Evolutionary conservation across 176 grass and related monocot species (phyloP).

Genomic region (Rhynchospora breviuscula): DNA sequence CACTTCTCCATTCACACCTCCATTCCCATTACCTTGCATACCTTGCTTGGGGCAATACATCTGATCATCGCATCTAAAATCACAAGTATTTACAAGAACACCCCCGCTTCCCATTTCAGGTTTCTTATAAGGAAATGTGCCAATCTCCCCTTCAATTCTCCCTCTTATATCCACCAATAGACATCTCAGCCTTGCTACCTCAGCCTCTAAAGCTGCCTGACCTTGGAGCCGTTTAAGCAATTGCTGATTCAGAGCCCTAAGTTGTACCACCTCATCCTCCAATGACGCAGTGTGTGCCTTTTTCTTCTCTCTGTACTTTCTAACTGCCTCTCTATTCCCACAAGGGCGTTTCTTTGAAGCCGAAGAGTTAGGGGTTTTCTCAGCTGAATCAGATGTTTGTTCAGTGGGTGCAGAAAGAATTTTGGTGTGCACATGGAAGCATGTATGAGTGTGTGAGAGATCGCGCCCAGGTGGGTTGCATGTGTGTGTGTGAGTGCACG

Average conservation of each 20-base stretch:
- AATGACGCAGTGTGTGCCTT: constrained; percentile 79
- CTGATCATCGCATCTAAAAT: constrained; percentile 74
- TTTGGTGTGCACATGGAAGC: constrained; percentile 76
- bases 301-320: constrained; percentile 97
- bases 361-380: constrained; percentile 23
- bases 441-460: constrained; percentile 66
- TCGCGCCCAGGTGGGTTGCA: constrained; percentile 60
- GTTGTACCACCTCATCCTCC: constrained; percentile 77
- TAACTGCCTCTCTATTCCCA: constrained; percentile 79
- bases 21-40: constrained; percentile 19
- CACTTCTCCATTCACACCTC: constrained; percentile 35
- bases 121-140: constrained; percentile 70
- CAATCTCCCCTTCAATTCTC: constrained; percentile 82
- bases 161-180: constrained; percentile 64
- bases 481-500: constrained; percentile 83
- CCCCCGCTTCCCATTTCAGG: constrained; percentile 32
- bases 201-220: constrained; percentile 55
- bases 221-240: constrained; percentile 52
- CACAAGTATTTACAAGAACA: constrained; percentile 65
- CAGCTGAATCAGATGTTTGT: constrained; percentile 26
- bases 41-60: constrained; percentile 48
- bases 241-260: constrained; percentile 63
- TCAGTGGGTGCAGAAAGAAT: constrained; percentile 29
- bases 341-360: constrained; percentile 32
- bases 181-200: constrained; percentile 59